A percentile compares a stretch with the other conserved stretches of the same genome.
Conservation (phyloP, 2,329 filamentous ascomycete genomes). For the Pyricularia sp. region DNA sequence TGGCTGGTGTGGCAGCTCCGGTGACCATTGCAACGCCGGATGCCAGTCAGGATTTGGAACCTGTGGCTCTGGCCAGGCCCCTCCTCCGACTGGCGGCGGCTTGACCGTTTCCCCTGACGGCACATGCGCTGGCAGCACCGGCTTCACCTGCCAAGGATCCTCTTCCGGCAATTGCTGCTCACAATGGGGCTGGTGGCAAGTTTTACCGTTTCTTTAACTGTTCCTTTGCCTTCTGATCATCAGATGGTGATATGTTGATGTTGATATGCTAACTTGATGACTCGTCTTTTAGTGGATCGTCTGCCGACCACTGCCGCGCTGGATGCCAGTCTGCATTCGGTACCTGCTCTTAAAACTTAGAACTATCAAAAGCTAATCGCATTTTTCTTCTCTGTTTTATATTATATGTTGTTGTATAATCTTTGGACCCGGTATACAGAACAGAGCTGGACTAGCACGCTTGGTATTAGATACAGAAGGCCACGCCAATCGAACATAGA, state of each 20-base stretch:
- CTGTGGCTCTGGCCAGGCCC: slow-evolving; percentile 4
- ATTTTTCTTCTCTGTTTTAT: not conserved
- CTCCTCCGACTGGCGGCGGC: not conserved
- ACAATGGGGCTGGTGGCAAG: not conserved
- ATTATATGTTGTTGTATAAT: not conserved
- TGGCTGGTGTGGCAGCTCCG: slow-evolving; percentile 7
- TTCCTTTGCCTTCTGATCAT: no score
- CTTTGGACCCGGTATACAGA: not conserved
- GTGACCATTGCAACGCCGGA: slow-evolving; percentile 10
- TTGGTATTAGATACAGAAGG: not conserved
- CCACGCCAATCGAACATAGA: not conserved
- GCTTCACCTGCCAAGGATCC: slow-evolving; percentile 3
- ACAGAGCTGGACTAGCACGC: not conserved
- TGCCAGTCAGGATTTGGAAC: slow-evolving; percentile 9
- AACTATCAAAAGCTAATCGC: not conserved
- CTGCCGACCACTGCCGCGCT: slow-evolving; percentile 21
- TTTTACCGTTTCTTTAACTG: not conserved
- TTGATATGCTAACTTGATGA: not conserved
- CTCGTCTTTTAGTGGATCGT: not conserved
- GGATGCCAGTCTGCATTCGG: slow-evolving; percentile 2
- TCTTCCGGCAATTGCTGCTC: not conserved
- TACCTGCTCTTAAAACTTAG: not conserved
- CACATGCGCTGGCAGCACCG: slow-evolving; percentile 3
- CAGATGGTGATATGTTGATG: not conserved
- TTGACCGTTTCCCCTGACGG: not conserved